phyloP scores from a whole-genome alignment of 345 rosid species.

The Bruguiera parviflora region DNA sequence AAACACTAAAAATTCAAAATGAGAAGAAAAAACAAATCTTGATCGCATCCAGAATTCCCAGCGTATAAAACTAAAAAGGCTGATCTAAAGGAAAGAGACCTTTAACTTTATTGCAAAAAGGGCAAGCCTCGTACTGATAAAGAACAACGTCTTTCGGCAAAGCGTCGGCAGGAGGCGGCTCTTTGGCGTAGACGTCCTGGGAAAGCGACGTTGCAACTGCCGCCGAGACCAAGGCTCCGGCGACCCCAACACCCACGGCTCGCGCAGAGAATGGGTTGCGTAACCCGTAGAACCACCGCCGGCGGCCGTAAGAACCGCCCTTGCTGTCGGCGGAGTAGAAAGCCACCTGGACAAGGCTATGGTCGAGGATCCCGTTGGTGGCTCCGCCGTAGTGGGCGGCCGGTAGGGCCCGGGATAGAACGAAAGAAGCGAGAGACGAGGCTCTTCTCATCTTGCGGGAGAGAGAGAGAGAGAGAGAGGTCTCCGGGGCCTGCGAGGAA shows the following conservation, averaged over 20 bases:
- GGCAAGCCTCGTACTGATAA: conserved; percentile 96
- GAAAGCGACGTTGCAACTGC: conserved; percentile 30
- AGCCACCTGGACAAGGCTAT: conserved; percentile 24
- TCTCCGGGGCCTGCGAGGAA: neutral
- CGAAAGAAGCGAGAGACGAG: conserved; percentile 26
- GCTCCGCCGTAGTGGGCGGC: conserved; percentile 10
- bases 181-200: conserved; percentile 54
- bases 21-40: no score
- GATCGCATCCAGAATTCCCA: no score
- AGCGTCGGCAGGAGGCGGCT: conserved; percentile 32
- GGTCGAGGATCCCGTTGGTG: conserved; percentile 15
- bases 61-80: no score
- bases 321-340: conserved; percentile 31
- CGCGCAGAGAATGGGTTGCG: conserved; percentile 23
- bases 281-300: conserved; percentile 32
- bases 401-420: conserved; percentile 36
- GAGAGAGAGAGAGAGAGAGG: neutral
- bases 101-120: conserved; percentile 96
- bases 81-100: conserved; percentile 28
- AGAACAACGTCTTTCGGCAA: conserved; percentile 66
- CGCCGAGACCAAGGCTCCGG: conserved; percentile 29
- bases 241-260: conserved; percentile 25
- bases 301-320: conserved; percentile 14
- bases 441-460: conserved; percentile 39
- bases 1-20: neutral